Evolutionary conservation across 441 rosid species (phyloP).

Genomic region (Bocquillonia castaneifolia): DNA sequence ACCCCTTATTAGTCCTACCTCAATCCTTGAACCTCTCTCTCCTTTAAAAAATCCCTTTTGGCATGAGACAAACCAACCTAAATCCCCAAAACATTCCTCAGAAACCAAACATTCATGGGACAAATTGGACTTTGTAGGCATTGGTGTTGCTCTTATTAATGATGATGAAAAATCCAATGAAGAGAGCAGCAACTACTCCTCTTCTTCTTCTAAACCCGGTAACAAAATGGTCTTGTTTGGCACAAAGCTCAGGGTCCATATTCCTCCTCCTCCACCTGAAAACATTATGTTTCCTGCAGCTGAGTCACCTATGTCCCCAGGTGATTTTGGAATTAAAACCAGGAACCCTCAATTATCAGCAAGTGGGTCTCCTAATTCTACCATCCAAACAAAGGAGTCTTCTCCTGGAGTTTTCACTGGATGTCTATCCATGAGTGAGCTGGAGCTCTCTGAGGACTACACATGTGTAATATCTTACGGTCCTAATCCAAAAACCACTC

Average conservation of each 20-base stretch:
- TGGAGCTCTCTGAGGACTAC: constrained; percentile 81
- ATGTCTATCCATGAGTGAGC: constrained; percentile 40
- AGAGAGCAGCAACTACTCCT: constrained; percentile 8
- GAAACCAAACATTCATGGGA: constrained; percentile 34
- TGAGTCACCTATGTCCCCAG: constrained; percentile 34
- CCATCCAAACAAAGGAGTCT: constrained; percentile 30
- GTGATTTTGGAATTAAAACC: constrained; percentile 57
- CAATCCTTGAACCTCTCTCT: constrained; percentile 50
- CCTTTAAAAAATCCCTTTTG: constrained; percentile 38
- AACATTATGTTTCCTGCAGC: constrained; percentile 21
- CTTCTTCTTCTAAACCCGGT: constrained; percentile 22
- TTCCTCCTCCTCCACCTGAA: constrained; percentile 48
- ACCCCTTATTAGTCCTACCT: constrained; percentile 51
- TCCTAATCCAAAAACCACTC: constrained; percentile 75
- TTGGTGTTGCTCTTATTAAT: constrained; percentile 61
- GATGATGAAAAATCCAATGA: constrained; percentile 18
- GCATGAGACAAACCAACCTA: constrained; percentile 25
- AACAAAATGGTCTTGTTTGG: constrained; percentile 56
- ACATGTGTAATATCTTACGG: constrained; percentile 76
- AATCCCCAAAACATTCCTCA: constrained; percentile 31
- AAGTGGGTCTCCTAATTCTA: constrained; percentile 28
- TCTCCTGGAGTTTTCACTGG: constrained; percentile 30
- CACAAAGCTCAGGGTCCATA: constrained; percentile 50
- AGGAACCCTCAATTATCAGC: constrained; percentile 27
- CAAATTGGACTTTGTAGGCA: constrained; percentile 37